Conservation (phyloP, 169 alveolate species). For the Eimeria praecox region DNA sequence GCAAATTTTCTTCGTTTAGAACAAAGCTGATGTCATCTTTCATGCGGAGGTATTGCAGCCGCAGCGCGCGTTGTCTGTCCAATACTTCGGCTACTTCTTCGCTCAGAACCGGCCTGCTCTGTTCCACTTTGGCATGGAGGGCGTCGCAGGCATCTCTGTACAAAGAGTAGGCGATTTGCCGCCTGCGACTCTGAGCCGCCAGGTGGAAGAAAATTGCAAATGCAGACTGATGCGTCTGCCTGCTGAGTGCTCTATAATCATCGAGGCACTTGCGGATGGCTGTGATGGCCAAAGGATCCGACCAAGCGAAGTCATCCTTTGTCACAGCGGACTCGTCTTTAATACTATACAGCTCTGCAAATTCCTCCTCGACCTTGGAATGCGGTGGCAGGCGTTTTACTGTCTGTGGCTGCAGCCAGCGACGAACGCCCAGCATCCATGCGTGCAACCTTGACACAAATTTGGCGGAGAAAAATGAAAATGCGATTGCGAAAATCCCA, state of each 20-base stretch:
- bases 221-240: slow-evolving; percentile 55
- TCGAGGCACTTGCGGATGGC: slow-evolving; percentile 56
- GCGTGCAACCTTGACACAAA: slow-evolving; percentile 6
- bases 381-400: slow-evolving; percentile 10
- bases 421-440: neutral
- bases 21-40: neutral
- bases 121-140: slow-evolving; percentile 70
- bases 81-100: slow-evolving; percentile 45
- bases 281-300: neutral
- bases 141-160: slow-evolving; percentile 52
- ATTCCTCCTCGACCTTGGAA: slow-evolving; percentile 30
- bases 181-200: slow-evolving; percentile 67
- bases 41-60: slow-evolving; percentile 16
- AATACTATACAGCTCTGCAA: slow-evolving; percentile 38
- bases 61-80: slow-evolving; percentile 43
- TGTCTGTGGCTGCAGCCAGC: neutral
- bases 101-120: slow-evolving; percentile 25
- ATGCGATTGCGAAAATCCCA: neutral
- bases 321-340: slow-evolving; percentile 13
- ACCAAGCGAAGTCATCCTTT: neutral
- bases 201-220: slow-evolving; percentile 61
- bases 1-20: slow-evolving; percentile 38
- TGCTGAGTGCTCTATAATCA: slow-evolving; percentile 36
- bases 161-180: slow-evolving; percentile 1
- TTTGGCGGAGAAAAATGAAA: slow-evolving; percentile 32